Evolutionary conservation across 495 filamentous ascomycete species (phyloP).

Genomic region (Xylaria cubensis): DNA sequence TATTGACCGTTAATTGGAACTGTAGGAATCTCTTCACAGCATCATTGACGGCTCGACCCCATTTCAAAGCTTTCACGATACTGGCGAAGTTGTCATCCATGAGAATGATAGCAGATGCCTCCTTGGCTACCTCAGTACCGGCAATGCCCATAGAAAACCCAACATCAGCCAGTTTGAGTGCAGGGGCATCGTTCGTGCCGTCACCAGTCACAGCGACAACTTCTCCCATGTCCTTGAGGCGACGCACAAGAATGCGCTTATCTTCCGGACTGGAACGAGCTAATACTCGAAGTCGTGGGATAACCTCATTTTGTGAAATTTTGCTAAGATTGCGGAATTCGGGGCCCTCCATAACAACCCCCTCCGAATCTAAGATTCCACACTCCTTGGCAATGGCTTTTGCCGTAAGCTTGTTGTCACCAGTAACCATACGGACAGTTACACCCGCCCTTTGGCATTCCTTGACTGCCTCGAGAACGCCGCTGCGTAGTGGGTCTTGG

Average conservation of each 20-base stretch:
- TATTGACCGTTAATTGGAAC: slow-evolving; percentile 91
- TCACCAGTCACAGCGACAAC: slow-evolving; percentile 90
- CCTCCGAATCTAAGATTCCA: slow-evolving; percentile 78
- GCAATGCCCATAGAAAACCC: slow-evolving; percentile 94
- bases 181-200: slow-evolving; percentile 89
- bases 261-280: slow-evolving; percentile 89
- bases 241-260: slow-evolving; percentile 79
- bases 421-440: slow-evolving; percentile 88
- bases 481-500: slow-evolving; percentile 84
- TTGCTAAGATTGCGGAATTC: slow-evolving; percentile 80
- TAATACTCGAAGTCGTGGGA: slow-evolving; percentile 80
- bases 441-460: slow-evolving; percentile 80
- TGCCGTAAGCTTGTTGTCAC: slow-evolving; percentile 84
- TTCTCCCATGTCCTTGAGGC: slow-evolving; percentile 75
- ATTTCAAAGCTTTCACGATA: slow-evolving; percentile 87
- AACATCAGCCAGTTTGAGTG: slow-evolving; percentile 83
- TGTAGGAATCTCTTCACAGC: slow-evolving; percentile 90
- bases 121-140: slow-evolving; percentile 92
- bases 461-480: slow-evolving; percentile 76
- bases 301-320: slow-evolving; percentile 70
- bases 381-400: slow-evolving; percentile 83
- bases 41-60: slow-evolving; percentile 90
- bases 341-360: slow-evolving; percentile 82
- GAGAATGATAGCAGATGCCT: slow-evolving; percentile 89
- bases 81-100: slow-evolving; percentile 91